Base-by-base conservation (phyloP, 108 stramenopile genomes). In the Nitzschia sp. region DNA sequence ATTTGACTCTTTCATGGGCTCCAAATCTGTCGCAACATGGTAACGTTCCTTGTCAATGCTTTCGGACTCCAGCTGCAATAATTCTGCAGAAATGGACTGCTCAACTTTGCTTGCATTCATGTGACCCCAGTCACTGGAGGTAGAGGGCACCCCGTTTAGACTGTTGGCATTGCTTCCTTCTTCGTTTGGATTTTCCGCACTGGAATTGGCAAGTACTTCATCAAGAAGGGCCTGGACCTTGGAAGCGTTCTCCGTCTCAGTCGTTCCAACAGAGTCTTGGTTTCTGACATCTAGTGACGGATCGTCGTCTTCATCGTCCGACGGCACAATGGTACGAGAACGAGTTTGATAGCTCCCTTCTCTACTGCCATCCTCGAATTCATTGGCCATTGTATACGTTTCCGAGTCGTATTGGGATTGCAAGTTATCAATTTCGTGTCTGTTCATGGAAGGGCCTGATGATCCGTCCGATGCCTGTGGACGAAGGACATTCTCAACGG, bases 1-100 rank as follows among this genome's bases (percentile, higher is more conserved):
- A 53, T 53, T 24, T 24, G 4, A n/a, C 19, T n/a, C 5, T 53
- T n/a, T n/a, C 5, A 6, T n/a, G 51, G 23, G 51, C 51, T 54
- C 54, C 13, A 33, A 29, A 30, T 13, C 31, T 3, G 32, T 33
- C 18, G 57, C 17, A 34, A 26, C 30, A 1, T 3, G 18, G 31
- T 59, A 59, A 26, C 61, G 61, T 34, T 31, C 38, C 25, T 62
- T 62, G 61, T 62, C 61, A 1, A 62, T 9, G 46, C 38, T 21
- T 46, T 62, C 61, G 0, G 61, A 62, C 9, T 62, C 61, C 29
- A 57, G 31, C 5, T 53, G 51, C 18, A 53, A 6, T 53, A 42
- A 13, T 42, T 42, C 9, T 42, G 13, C 9, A n/a, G n/a, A n/a
- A 9, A 9, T 6, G 38, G 38, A 42, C 13, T 9, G 9, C 13